A percentile compares a stretch with the other conserved stretches of the same genome.
phyloP scores from a whole-genome alignment of 2,329 filamentous ascomycete species.

The Cadophora sp. region DNA sequence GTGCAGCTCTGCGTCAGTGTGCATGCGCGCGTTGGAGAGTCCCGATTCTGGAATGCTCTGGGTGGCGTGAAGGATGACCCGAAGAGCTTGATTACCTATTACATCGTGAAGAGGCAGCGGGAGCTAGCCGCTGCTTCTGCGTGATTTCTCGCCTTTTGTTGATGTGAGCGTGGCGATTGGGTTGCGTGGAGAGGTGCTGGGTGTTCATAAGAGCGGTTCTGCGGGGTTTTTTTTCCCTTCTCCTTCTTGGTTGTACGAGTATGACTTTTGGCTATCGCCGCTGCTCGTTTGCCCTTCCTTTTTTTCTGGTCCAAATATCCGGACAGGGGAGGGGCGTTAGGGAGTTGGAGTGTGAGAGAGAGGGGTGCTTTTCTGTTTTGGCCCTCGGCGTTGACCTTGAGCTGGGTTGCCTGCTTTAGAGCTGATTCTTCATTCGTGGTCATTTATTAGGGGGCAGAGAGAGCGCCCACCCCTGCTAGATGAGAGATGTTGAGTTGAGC shows the following conservation, averaged over 20 bases:
- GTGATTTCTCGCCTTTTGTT: conserved; percentile 14
- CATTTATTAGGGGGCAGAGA: conserved; percentile 2
- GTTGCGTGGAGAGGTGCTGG: conserved; percentile 2
- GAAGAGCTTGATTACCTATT: conserved; percentile 80
- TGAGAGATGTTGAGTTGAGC: neutral
- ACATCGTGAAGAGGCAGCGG: conserved; percentile 74
- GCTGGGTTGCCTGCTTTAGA: neutral
- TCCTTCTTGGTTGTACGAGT: conserved; percentile 7
- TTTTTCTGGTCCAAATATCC: neutral
- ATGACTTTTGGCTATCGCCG: neutral
- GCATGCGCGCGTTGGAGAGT: conserved; percentile 67
- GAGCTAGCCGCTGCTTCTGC: conserved; percentile 49
- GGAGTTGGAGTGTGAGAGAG: conserved; percentile 12
- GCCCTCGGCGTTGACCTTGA: neutral
- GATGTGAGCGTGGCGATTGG: conserved; percentile 14
- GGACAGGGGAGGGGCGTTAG: conserved; percentile 2
- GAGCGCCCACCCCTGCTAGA: neutral
- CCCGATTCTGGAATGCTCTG: conserved; percentile 71
- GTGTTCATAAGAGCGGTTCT: neutral
- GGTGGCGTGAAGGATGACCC: conserved; percentile 72
- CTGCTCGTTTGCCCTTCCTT: neutral
- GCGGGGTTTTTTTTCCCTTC: neutral
- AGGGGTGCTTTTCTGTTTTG: neutral
- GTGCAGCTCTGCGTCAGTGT: conserved; percentile 79
- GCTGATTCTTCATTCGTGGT: neutral